Base-by-base conservation (phyloP, 768 basidiomycete species). In the Leucocoprinus birnbaumii region DNA sequence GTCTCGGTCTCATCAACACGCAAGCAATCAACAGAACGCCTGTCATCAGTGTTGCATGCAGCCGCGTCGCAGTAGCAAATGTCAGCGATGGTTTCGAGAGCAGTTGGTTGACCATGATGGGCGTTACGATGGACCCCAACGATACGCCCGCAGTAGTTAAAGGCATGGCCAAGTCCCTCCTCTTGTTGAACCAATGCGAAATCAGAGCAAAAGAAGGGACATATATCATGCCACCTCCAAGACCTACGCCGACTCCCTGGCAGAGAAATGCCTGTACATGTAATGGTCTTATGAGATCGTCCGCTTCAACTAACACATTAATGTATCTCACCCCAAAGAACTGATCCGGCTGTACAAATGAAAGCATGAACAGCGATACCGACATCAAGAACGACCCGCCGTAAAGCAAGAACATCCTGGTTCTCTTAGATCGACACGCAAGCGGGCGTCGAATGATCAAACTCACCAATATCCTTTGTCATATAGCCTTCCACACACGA, bases 391-490 rank as follows among this genome's bases (percentile, higher is more conserved):
- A n/a, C 10, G 71, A 62, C 1, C 76, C 77, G 19, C 62, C 62
- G 4, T 68, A 66, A 1, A 78, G 45, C 11, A 76, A 56, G 31
- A 62, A 55, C 42, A 66, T 65, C 49, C 71, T 70, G 31, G 31
- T 31, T 11, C 5, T 5, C 6, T 31, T 31, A 22, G 13, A 37
- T 27, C 27, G 41, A 21, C 43, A 44, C 45, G 37, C 63, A 31
- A 62, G 1, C 68, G 63, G 3, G 5, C 1, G n/a, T 26, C 27
- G 9, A 4, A 11, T 3, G 6, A 19, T 6, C 22, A 24, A 63
- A 59, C 73, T 59, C 58, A 74, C 74, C 76, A 80, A 58, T 78
- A 72, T 44, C 80, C 80, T 27, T 69, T 69, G 41, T 82, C 80
- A 55, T 79, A 78, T 6, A 77, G 44, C 19, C 71, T 66, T 25